A percentile compares a stretch with the other conserved stretches of the same genome.
phyloP scores from a whole-genome alignment of 2,329 filamentous ascomycete genomes.

The Pseudogymnoascus pannorum region DNA sequence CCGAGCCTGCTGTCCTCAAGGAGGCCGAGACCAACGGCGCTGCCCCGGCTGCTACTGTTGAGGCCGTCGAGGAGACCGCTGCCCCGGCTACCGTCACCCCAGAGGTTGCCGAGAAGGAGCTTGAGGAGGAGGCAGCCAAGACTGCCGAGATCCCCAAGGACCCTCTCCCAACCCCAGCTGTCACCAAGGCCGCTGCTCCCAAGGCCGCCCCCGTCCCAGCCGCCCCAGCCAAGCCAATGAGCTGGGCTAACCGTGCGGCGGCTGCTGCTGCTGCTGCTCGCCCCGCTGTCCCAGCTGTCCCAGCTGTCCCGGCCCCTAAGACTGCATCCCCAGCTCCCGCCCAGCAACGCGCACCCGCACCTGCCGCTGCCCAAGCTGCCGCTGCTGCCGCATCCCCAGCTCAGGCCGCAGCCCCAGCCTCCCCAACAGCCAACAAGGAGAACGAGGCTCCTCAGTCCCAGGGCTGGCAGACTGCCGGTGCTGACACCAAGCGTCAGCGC shows the following conservation, averaged over 20 bases:
- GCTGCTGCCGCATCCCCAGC: conserved; percentile 31
- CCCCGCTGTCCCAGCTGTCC: conserved; percentile 40
- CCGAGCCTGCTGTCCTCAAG: conserved; percentile 31
- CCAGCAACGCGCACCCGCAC: conserved; percentile 44
- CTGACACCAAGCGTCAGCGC: conserved; percentile 72
- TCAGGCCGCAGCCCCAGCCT: conserved; percentile 42
- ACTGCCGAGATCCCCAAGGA: conserved; percentile 58
- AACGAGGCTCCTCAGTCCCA: conserved; percentile 26
- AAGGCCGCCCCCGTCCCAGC: conserved; percentile 43
- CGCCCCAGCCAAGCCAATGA: conserved; percentile 54
- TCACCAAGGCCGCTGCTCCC: conserved; percentile 31
- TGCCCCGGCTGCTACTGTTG: conserved; percentile 31
- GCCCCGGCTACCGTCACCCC: conserved; percentile 4
- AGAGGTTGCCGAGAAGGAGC: conserved; percentile 19
- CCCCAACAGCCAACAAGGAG: conserved; percentile 34
- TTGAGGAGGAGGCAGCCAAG: conserved; percentile 28
- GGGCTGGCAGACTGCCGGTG: conserved; percentile 77
- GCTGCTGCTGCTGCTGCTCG: conserved; percentile 49
- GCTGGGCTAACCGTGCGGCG: conserved; percentile 65
- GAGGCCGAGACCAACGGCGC: conserved; percentile 38
- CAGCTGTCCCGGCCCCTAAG: conserved; percentile 43
- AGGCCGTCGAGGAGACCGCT: conserved; percentile 32
- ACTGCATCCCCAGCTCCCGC: conserved; percentile 44
- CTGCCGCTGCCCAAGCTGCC: conserved; percentile 34
- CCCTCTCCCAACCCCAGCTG: conserved; percentile 46